Base-by-base conservation (phyloP, 306 rosid species). In the Gastrolobium villosum region DNA sequence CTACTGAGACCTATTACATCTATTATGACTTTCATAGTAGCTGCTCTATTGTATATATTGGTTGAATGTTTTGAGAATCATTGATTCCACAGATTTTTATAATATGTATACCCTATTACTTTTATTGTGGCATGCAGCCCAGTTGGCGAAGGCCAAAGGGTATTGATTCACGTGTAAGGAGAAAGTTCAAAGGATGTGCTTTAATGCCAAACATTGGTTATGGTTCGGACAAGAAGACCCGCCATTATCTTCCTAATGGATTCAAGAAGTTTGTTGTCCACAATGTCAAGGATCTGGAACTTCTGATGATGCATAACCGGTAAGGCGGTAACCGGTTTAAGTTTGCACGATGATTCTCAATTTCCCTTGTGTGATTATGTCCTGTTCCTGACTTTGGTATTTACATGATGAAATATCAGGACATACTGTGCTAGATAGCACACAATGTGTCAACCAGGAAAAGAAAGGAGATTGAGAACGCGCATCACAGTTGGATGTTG, bases 301-400 rank as follows among this genome's bases (percentile, higher is more conserved):
- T 91, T 72, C 88, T 91, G n/a, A 84, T 91, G 93, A 89, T 91
- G 96, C 96, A 91, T 86, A 91, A 91, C 90, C 87, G 96, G 93
- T 91, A 63, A 26, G 89, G 89, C 86, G 96, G 93, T 91, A 63
- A 26, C 37, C 37, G 1, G 5, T 6, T 60, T 31, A 59, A 9
- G 3, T 56, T 6, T 64, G 50, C 55, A 4, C 44, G 53, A 10
- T 44, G 30, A 10, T 32, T 13, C 2, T 36, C 5, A n/a, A 7
- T 55, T 65, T 49, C 31, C 37, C 8, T 54, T 35, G n/a, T 10
- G 1, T 36, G 53, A 8, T 1, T 2, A 10, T 1, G 11, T 65
- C 37, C 37, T 46, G 2, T 44, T 68, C 44, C 54, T 60, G 52
- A 52, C 28, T 6, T 36, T 34, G 56, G 64, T 7, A 10, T 72